Base-by-base conservation (phyloP, 2,329 filamentous ascomycete species). In the Gliomastix tumulicola region DNA sequence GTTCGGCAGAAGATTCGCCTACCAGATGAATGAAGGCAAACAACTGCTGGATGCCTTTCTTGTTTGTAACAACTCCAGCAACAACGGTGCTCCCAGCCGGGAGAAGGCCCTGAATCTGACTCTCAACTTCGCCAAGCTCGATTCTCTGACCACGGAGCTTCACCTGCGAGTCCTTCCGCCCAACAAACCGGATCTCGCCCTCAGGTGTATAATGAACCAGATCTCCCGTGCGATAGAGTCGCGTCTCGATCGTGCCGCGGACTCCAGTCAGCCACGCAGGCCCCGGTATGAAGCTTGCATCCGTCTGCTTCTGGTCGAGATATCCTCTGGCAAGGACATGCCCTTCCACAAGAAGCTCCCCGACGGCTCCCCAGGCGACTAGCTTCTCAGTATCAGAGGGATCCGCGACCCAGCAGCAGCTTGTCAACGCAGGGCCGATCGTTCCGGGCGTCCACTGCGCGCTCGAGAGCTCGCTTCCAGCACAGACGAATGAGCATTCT, bases 161-260 rank as follows among this genome's bases (percentile, higher is more conserved):
- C 34, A 77, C 62, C 47, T 77, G 72, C 0, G 62, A 62, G 43
- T 77, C 72, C 43, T 69, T 71, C 18, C 74, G 59, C 32, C 70
- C 71, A 32, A 69, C 46, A 35, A 63, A 69, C 2, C 57, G 43
- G 8, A 70, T 47, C 25, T 48, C 44, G 3, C 31, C 32, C 7
- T 34, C 23, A 2, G 49, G 47, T 27, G 59, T 48, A 19, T 66
- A 66, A 35, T 49, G 50, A 6, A 44, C 42, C 13, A 44, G 21
- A 23, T 43, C 42, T 7, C 41, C 41, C 4, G 42, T 43, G 19
- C 33, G 30, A 16, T 44, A 44, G 16, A 44, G 22, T n/a, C 45
- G 36, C 13, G 27, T 30, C 17, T 30, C 7, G 7, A 7, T 30
- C 13, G 7, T n/a, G 7, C 6, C 6, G 6, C 27, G 27, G 27